Percentiles rank a stretch among this genome's conserved stretches.
phyloP scores from a whole-genome alignment of 768 basidiomycete species.

The Xerocomus brunneocitrinus region DNA sequence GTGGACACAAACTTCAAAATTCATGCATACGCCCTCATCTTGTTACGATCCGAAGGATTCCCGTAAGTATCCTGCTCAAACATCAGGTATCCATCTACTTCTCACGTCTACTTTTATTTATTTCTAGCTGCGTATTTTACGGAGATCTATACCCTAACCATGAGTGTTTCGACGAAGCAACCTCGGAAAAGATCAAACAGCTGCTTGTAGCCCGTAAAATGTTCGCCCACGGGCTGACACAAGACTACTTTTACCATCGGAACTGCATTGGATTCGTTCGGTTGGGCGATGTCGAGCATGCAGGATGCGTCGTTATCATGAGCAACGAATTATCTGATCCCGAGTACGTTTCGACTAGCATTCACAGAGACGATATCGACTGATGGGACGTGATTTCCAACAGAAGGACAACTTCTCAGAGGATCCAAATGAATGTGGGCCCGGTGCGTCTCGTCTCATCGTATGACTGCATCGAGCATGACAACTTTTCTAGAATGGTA shows the following conservation, averaged over 20 bases:
- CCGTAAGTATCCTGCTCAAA: slow-evolving; percentile 48
- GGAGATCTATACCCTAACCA: slow-evolving; percentile 74
- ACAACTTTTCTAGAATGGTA: slow-evolving; percentile 23
- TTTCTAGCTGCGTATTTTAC: slow-evolving; percentile 75
- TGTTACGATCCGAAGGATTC: slow-evolving; percentile 64
- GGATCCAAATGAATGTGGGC: slow-evolving; percentile 61
- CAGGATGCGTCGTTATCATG: slow-evolving; percentile 67
- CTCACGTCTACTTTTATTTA: not conserved
- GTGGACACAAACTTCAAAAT: slow-evolving; percentile 68
- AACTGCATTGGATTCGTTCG: slow-evolving; percentile 79
- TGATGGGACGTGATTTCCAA: too few relatives aligned
- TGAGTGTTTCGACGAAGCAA: slow-evolving; percentile 57
- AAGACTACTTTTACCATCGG: slow-evolving; percentile 53
- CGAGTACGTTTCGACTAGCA: slow-evolving; percentile 11
- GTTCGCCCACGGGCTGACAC: slow-evolving; percentile 61
- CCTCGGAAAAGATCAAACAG: slow-evolving; percentile 46
- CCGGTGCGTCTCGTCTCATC: slow-evolving; percentile 37
- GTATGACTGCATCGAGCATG: not conserved
- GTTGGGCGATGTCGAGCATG: slow-evolving; percentile 47
- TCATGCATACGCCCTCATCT: slow-evolving; percentile 78
- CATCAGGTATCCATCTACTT: not conserved
- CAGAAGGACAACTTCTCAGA: slow-evolving; percentile 21
- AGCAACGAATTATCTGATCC: slow-evolving; percentile 46
- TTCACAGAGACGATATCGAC: not conserved
- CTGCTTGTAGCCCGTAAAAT: slow-evolving; percentile 59